A percentile compares a stretch with the other conserved stretches of the same genome.
phyloP scores from a whole-genome alignment of 768 basidiomycete genomes.

The Rhizopogon sp. region DNA sequence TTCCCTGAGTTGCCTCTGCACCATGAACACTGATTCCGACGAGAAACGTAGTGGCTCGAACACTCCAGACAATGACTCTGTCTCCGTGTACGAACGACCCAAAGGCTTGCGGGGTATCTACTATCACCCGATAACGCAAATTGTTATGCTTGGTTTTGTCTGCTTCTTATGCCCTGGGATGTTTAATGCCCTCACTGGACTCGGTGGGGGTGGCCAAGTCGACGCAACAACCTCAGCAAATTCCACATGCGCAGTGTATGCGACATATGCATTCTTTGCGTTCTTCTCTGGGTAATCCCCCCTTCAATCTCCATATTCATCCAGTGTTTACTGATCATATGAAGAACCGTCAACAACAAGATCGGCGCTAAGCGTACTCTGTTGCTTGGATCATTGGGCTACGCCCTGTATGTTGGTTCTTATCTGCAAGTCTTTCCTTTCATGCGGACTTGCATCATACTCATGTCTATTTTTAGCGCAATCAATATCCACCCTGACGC shows the following conservation, averaged over 20 bases:
- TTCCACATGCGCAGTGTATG: slow-evolving; percentile 63
- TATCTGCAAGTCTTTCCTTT: slow-evolving; percentile 46
- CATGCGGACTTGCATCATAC: not conserved
- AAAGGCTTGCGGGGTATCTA: slow-evolving; percentile 50
- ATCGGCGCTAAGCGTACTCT: slow-evolving; percentile 70
- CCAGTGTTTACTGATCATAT: not conserved
- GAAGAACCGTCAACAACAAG: slow-evolving; percentile 73
- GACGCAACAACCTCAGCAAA: slow-evolving; percentile 63
- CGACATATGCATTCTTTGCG: slow-evolving; percentile 49
- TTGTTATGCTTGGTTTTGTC: slow-evolving; percentile 62
- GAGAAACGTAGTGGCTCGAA: slow-evolving; percentile 1
- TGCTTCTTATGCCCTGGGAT: slow-evolving; percentile 57
- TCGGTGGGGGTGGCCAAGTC: slow-evolving; percentile 74
- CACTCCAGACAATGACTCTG: not conserved
- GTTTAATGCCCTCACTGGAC: slow-evolving; percentile 72
- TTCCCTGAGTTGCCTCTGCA: not conserved
- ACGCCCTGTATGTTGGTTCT: slow-evolving; percentile 68
- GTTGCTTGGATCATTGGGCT: slow-evolving; percentile 65
- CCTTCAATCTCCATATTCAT: not conserved
- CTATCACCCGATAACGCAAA: slow-evolving; percentile 53
- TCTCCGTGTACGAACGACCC: slow-evolving; percentile 33
- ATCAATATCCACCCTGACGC: slow-evolving; percentile 64
- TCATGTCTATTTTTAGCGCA: slow-evolving; percentile 33
- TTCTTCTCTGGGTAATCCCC: slow-evolving; percentile 60
- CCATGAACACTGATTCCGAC: not conserved